Conservation (phyloP, 2,329 filamentous ascomycete species). For the Fusarium sarcochroum region DNA sequence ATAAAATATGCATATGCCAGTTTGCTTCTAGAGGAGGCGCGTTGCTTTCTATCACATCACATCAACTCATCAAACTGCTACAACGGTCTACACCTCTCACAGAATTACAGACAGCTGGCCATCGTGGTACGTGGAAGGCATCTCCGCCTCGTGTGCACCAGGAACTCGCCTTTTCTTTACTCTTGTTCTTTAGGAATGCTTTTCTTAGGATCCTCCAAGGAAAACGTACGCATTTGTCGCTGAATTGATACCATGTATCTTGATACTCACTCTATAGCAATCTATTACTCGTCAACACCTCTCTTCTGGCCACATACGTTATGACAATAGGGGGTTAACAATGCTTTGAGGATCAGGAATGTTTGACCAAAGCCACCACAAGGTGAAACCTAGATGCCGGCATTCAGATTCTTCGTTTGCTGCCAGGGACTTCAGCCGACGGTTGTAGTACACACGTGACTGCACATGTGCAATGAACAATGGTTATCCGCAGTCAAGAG, state of each 20-base stretch:
- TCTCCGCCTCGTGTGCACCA: background rate
- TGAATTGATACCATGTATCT: background rate
- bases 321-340: background rate
- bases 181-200: background rate
- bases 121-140: slow-evolving; percentile 6
- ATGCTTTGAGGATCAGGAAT: slow-evolving; percentile 19
- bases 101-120: slow-evolving; percentile 11
- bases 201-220: background rate
- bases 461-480: slow-evolving; percentile 2
- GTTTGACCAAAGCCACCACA: slow-evolving; percentile 13
- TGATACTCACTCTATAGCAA: background rate
- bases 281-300: background rate
- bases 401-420: background rate
- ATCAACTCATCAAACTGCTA: background rate
- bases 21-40: background rate
- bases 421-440: slow-evolving; percentile 6
- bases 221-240: background rate
- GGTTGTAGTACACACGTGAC: slow-evolving; percentile 13
- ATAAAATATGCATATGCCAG: too few species aligned
- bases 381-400: slow-evolving; percentile 15
- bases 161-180: slow-evolving; percentile 15
- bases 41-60: background rate
- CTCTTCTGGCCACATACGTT: background rate
- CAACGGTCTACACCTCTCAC: background rate
- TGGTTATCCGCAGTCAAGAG: background rate